Base-by-base conservation (phyloP, 2,329 filamentous ascomycete species). In the Beauveria sp. region DNA sequence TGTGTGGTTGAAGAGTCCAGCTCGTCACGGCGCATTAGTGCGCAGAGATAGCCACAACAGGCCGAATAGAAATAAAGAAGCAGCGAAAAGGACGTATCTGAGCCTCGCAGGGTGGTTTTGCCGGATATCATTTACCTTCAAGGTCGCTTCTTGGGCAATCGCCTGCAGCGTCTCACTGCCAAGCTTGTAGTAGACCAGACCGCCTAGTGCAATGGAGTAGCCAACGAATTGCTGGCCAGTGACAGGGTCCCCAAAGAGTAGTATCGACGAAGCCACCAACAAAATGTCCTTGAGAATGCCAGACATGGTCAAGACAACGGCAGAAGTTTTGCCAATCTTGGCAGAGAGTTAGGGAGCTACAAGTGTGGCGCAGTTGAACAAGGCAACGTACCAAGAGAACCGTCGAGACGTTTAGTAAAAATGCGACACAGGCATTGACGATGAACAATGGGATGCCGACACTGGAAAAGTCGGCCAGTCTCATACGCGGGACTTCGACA, bases 201-300 rank as follows among this genome's bases (percentile, higher is more conserved):
- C 90, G 65, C 79, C 81, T 34, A 95, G 85, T 52, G 90, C 89
- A 71, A 95, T 90, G 74, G 81, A 83, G 82, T 93, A 95, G 67
- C 90, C 90, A 71, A 93, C 91, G 73, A 89, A 88, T 79, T 95
- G 90, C 62, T 93, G 83, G 61, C 78, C 78, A 18, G 87, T 86
- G 66, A 93, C 87, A 56, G 87, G 84, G 65, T 90, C 90, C 67
- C 85, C 84, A 87, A 90, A 93, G 74, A 93, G 90, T 67, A 90
- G 74, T 84, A 93, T 91, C 63, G 89, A 92, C 51, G 88, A 88
- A 56, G 81, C 79, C 63, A 95, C 90, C 56, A 95, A 86, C 69
- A 95, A 82, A 63, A 95, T 90, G 74, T 95, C 90, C 82, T 95
- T 95, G 64, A 95, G 85, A 45, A 95, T 90, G 79, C 91, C 90